These are phyloP conservation scores for Herpetospermum pedunculosum DNA, from an alignment of 306 rosid genomes.

Conservation along the genomic window DNA sequence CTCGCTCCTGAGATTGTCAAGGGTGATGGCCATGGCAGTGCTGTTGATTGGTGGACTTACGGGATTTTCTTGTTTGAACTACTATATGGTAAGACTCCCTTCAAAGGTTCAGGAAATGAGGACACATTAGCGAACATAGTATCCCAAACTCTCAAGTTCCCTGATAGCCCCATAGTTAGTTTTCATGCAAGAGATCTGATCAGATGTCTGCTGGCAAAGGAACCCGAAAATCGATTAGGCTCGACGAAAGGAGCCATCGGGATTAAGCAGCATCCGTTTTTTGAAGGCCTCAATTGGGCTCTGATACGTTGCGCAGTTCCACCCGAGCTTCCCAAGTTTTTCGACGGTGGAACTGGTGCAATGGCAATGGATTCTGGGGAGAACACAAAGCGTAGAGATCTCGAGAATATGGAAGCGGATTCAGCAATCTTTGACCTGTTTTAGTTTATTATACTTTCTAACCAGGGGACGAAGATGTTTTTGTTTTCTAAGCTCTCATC, in stretches of 20 bases:
- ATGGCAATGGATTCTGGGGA: constrained; percentile 28
- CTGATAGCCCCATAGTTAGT: constrained; percentile 70
- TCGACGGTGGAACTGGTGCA: constrained; percentile 35
- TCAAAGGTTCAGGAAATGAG: constrained; percentile 72
- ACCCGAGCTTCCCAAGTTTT: constrained; percentile 71
- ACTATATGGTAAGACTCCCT: constrained; percentile 87
- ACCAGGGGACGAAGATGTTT: not conserved
- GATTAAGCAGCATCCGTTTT: constrained; percentile 90
- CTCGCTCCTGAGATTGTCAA: constrained; percentile 93
- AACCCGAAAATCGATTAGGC: constrained; percentile 85
- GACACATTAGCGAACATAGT: constrained; percentile 72
- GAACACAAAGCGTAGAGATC: constrained; percentile 37
- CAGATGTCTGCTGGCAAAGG: constrained; percentile 68
- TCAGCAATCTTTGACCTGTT: constrained; percentile 69
- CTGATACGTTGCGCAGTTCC: constrained; percentile 83
- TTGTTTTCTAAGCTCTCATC: not conserved
- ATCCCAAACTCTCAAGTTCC: constrained; percentile 78
- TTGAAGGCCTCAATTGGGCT: constrained; percentile 96
- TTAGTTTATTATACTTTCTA: constrained; percentile 25
- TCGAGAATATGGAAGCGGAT: constrained; percentile 42
- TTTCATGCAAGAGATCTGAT: constrained; percentile 88
- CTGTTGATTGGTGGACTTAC: constrained; percentile 98
- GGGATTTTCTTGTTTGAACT: constrained; percentile 87
- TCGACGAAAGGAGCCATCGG: constrained; percentile 88
- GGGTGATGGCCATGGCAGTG: constrained; percentile 79